Conservation (phyloP, 306 rosid genomes). For the Casuarina cunninghamiana region DNA sequence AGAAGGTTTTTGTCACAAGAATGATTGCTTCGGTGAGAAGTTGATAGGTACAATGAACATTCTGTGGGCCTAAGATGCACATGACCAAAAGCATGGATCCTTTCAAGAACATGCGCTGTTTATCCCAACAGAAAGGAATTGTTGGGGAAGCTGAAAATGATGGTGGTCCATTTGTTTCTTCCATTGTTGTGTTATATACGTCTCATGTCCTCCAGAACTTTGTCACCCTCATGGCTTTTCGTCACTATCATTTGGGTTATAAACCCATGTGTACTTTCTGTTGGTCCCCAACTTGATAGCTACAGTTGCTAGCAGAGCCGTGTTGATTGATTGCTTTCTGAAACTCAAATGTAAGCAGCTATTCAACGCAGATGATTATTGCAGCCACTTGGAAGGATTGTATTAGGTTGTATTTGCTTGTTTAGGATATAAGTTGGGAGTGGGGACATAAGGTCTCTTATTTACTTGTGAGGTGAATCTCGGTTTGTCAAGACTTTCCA, state of each 20-base stretch:
- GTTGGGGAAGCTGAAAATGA: constrained; percentile 38
- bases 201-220: constrained; percentile 39
- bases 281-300: constrained; percentile 42
- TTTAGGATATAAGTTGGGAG: neutral
- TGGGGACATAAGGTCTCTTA: neutral
- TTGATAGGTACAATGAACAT: constrained; percentile 34
- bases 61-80: constrained; percentile 62
- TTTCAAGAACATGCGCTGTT: constrained; percentile 60
- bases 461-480: neutral
- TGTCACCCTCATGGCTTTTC: constrained; percentile 40
- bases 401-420: neutral
- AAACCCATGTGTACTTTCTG: constrained; percentile 41
- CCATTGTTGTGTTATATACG: constrained; percentile 35
- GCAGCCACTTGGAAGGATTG: neutral
- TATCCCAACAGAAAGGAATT: constrained; percentile 48
- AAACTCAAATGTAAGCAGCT: no score
- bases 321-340: neutral
- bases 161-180: constrained; percentile 54
- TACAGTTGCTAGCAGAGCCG: neutral
- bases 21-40: constrained; percentile 35
- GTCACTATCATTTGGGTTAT: constrained; percentile 25
- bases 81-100: constrained; percentile 47
- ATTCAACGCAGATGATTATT: neutral
- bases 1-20: constrained; percentile 21
- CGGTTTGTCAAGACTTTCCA: neutral